These are phyloP conservation scores for Ogataea sp. DNA, from an alignment of 805 yeast genomes.

Conservation along the genomic window DNA sequence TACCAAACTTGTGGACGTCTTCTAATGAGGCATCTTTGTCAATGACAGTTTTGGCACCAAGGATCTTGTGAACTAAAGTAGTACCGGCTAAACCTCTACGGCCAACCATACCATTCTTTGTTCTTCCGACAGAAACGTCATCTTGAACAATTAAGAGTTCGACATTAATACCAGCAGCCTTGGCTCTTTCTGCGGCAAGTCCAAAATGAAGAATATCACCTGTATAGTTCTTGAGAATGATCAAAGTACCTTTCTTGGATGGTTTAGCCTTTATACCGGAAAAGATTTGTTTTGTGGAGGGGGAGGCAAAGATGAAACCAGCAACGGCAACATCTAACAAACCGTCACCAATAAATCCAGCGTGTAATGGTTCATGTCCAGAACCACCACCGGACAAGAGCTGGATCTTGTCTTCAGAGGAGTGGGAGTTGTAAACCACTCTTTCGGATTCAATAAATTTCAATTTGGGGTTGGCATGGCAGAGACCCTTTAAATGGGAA, in stretches of 20 bases:
- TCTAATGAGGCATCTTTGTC: conserved; percentile 31
- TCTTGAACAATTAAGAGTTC: conserved; percentile 78
- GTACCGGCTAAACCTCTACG: conserved; percentile 95
- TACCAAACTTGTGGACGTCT: conserved; percentile 51
- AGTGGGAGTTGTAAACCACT: conserved; percentile 36
- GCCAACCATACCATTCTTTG: conserved; percentile 87
- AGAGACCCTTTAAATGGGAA: conserved; percentile 44
- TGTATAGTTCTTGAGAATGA: conserved; percentile 86
- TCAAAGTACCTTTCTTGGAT: conserved; percentile 54
- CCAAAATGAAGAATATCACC: conserved; percentile 95
- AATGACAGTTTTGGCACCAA: conserved; percentile 52
- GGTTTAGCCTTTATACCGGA: conserved; percentile 57
- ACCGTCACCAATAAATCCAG: conserved; percentile 84
- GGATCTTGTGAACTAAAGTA: conserved; percentile 72
- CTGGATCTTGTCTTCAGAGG: conserved; percentile 47
- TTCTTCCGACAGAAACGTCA: conserved; percentile 90
- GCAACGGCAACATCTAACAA: conserved; percentile 80
- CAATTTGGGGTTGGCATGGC: conserved; percentile 46
- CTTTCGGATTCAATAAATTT: conserved; percentile 47
- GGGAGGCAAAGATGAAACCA: conserved; percentile 91
- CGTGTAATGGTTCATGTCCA: conserved; percentile 94
- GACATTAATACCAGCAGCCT: conserved; percentile 62
- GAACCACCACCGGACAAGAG: conserved; percentile 89
- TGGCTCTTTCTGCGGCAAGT: conserved; percentile 81
- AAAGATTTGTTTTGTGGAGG: conserved; percentile 73